Percentiles rank a stretch among this genome's conserved stretches.
Evolutionary conservation across 805 yeast genomes (phyloP).

Genomic region (Wickerhamomyces sydowiorum): DNA sequence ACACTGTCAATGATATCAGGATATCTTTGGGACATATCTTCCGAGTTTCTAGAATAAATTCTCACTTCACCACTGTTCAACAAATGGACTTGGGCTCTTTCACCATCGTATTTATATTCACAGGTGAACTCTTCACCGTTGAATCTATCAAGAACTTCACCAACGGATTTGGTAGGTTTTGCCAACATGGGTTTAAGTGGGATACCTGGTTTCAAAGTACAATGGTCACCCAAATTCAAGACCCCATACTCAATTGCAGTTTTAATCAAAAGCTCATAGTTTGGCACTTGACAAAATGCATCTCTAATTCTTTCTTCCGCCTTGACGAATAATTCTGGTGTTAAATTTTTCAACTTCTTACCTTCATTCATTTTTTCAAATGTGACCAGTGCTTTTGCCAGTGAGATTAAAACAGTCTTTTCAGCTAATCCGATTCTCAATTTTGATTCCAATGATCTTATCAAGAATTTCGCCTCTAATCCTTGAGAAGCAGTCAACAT

Average conservation of each 20-base stretch:
- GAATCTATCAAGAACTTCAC: slow-evolving; percentile 88
- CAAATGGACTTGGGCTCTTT: slow-evolving; percentile 90
- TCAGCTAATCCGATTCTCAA: slow-evolving; percentile 92
- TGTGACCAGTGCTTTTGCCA: slow-evolving; percentile 75
- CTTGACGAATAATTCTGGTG: slow-evolving; percentile 39
- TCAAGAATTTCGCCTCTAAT: slow-evolving; percentile 83
- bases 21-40: slow-evolving; percentile 93
- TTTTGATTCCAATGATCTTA: slow-evolving; percentile 89
- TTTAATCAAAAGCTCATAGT: slow-evolving; percentile 73
- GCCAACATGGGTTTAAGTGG: slow-evolving; percentile 98
- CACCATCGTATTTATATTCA: slow-evolving; percentile 97
- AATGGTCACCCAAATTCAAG: slow-evolving; percentile 53
- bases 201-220: slow-evolving; percentile 82
- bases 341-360: slow-evolving; percentile 20
- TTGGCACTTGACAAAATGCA: slow-evolving; percentile 86
- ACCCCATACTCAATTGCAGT: slow-evolving; percentile 67
- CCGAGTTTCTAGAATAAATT: slow-evolving; percentile 91
- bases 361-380: slow-evolving; percentile 42
- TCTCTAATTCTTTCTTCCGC: slow-evolving; percentile 82
- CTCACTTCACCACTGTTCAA: slow-evolving; percentile 58
- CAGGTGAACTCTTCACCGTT: slow-evolving; percentile 84
- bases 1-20: slow-evolving; percentile 81
- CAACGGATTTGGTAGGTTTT: slow-evolving; percentile 89
- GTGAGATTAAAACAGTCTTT: slow-evolving; percentile 77
- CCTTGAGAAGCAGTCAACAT: slow-evolving; percentile 83